A percentile compares a stretch with the other conserved stretches of the same genome.
phyloP scores from a whole-genome alignment of 2,329 filamentous ascomycete species.

The Botryotinia narcissicola region DNA sequence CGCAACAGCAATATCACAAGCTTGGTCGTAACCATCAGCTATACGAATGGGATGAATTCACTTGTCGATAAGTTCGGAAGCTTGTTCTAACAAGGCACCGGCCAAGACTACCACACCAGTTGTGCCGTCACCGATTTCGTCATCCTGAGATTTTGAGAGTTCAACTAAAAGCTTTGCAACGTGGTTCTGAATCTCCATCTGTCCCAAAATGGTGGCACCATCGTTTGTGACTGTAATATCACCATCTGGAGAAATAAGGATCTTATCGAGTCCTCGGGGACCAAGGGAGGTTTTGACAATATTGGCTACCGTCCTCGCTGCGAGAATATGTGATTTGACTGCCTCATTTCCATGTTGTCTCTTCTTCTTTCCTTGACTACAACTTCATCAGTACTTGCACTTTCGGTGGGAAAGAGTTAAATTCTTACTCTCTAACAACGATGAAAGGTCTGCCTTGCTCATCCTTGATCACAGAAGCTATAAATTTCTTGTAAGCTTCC shows the following conservation, averaged over 20 bases:
- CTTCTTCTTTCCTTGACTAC: slow-evolving; percentile 94
- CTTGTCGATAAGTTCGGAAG: slow-evolving; percentile 97
- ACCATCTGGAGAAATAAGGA: slow-evolving; percentile 95
- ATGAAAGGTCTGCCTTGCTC: slow-evolving; percentile 97
- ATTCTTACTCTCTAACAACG: slow-evolving; percentile 87
- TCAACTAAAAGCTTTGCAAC: slow-evolving; percentile 96
- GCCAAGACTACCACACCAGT: slow-evolving; percentile 96
- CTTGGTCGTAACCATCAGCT: slow-evolving; percentile 96
- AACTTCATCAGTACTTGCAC: slow-evolving; percentile 25
- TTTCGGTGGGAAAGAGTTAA: slow-evolving; percentile 25
- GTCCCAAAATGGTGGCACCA: slow-evolving; percentile 92
- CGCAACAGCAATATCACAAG: slow-evolving; percentile 91
- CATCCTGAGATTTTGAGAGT: slow-evolving; percentile 96
- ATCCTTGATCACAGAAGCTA: slow-evolving; percentile 83
- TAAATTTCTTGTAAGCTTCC: slow-evolving; percentile 30
- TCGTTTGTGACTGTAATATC: slow-evolving; percentile 99
- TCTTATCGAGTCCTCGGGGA: slow-evolving; percentile 96
- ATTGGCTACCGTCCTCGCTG: slow-evolving; percentile 91
- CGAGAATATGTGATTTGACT: slow-evolving; percentile 96
- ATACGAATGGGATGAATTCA: slow-evolving; percentile 98
- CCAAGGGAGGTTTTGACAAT: slow-evolving; percentile 97
- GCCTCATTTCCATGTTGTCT: slow-evolving; percentile 94
- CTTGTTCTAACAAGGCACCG: slow-evolving; percentile 91
- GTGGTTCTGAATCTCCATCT: slow-evolving; percentile 99
- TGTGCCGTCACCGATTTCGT: slow-evolving; percentile 97